A percentile compares a stretch with the other conserved stretches of the same genome.
These are phyloP conservation scores for Ceratobasidium sp. DNA, from an alignment of 1,284 basidiomycete genomes.

Conservation along the genomic window DNA sequence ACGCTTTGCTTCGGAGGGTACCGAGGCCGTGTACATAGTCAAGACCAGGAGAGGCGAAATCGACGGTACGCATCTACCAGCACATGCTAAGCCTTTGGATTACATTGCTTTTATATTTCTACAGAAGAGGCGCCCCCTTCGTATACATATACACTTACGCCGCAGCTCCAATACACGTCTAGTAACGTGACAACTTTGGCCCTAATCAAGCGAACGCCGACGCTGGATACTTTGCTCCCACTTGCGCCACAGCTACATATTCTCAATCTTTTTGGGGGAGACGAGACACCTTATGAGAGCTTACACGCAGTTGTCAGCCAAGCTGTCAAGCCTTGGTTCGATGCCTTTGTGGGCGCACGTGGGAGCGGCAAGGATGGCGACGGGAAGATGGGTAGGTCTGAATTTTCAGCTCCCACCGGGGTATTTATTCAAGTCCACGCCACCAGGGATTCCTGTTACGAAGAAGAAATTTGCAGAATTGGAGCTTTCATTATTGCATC, in stretches of 20 bases:
- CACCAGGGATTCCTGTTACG: conserved; percentile 90
- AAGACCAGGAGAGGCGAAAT: conserved; percentile 75
- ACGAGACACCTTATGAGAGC: conserved; percentile 93
- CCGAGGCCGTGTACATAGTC: conserved; percentile 72
- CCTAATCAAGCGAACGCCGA: conserved; percentile 90
- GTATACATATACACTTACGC: conserved; percentile 73
- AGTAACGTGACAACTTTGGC: conserved; percentile 87
- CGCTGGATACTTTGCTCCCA: conserved; percentile 79
- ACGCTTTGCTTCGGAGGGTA: conserved; percentile 76
- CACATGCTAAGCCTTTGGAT: conserved; percentile 31
- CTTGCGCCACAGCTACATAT: conserved; percentile 90
- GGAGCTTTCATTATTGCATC: conserved; percentile 92
- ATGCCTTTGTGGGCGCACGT: conserved; percentile 87
- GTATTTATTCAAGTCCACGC: not conserved
- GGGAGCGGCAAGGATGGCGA: conserved; percentile 81
- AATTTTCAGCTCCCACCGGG: not conserved
- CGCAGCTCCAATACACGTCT: conserved; percentile 80
- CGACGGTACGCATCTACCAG: conserved; percentile 59
- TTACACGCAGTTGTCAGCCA: conserved; percentile 95
- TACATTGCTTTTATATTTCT: conserved; percentile 41
- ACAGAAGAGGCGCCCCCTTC: conserved; percentile 67
- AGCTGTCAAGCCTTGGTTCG: conserved; percentile 98
- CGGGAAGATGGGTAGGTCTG: conserved; percentile 78
- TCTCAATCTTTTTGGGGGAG: conserved; percentile 89
- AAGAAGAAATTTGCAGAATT: conserved; percentile 99